Percentiles rank a stretch among this genome's conserved stretches.
Evolutionary conservation across 805 yeast species (phyloP).

Genomic region (Clavispora asparagi): DNA sequence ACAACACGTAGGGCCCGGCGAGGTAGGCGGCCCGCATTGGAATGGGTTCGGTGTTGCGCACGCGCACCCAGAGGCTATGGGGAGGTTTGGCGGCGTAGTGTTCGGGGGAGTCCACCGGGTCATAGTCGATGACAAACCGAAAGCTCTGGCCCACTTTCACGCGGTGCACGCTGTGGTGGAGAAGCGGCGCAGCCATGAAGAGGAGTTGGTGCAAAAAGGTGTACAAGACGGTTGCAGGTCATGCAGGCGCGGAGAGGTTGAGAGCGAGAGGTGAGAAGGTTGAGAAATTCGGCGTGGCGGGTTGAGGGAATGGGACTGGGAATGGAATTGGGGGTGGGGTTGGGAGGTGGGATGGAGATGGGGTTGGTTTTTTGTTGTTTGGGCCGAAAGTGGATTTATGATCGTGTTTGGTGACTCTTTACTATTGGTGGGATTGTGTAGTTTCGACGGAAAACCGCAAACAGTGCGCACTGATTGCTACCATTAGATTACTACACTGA

Average conservation of each 20-base stretch:
- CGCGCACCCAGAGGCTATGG: constrained; percentile 43
- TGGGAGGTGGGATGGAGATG: no score
- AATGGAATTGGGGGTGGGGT: no score
- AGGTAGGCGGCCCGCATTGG: constrained; percentile 77
- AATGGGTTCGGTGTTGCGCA: constrained; percentile 67
- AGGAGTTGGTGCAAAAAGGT: neutral
- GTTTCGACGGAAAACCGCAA: no score
- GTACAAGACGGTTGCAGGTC: neutral
- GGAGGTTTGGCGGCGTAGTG: constrained; percentile 17
- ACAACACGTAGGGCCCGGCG: constrained; percentile 84
- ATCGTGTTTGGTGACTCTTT: no score
- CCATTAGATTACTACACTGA: no score
- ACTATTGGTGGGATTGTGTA: no score
- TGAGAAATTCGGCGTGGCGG: no score
- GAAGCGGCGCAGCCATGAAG: constrained; percentile 6
- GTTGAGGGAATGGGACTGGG: no score
- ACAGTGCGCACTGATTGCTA: no score
- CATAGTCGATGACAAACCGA: constrained; percentile 10
- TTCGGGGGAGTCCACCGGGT: constrained; percentile 11
- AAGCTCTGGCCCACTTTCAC: constrained; percentile 14
- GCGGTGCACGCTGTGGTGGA: constrained; percentile 11
- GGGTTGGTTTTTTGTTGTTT: no score
- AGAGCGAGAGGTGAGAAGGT: no score
- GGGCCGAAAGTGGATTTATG: no score
- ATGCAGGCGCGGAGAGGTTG: neutral